Evolutionary conservation across 73 alveolate species (phyloP).

Genomic region (Strombidium stylifer): DNA sequence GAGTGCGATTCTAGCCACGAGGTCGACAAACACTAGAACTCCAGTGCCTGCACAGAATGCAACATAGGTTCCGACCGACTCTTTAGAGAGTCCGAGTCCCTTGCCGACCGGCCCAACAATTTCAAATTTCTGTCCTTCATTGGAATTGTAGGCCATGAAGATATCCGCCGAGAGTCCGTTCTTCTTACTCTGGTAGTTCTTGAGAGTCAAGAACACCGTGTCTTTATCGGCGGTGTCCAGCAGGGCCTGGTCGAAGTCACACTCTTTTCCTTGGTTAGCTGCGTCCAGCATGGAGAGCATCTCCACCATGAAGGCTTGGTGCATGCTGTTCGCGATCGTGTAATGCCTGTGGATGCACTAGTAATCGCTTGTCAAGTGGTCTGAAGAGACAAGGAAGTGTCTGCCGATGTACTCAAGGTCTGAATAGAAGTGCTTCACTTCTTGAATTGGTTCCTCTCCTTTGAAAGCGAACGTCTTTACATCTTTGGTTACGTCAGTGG

Average conservation of each 20-base stretch:
- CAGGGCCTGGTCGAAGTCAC: no score
- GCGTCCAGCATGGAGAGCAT: background rate
- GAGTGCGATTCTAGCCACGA: slow-evolving; percentile 49
- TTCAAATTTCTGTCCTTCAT: no score
- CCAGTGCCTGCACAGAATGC: slow-evolving; percentile 65
- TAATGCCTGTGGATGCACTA: slow-evolving; percentile 19
- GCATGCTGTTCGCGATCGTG: slow-evolving; percentile 42
- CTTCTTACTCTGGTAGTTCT: no score
- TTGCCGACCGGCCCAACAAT: slow-evolving; percentile 57
- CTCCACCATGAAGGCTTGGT: background rate
- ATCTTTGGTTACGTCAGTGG: background rate
- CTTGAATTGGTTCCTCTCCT: background rate
- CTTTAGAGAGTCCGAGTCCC: slow-evolving; percentile 48
- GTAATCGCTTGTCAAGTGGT: no score
- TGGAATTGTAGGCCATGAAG: no score
- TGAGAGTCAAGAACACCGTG: no score
- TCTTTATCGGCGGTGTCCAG: no score
- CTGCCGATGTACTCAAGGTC: slow-evolving; percentile 25
- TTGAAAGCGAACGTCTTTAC: background rate
- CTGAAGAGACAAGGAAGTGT: slow-evolving; percentile 27
- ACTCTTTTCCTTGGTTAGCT: background rate
- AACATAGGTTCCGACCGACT: slow-evolving; percentile 13
- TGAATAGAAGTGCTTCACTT: background rate
- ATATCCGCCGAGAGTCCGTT: no score
- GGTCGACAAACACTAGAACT: slow-evolving; percentile 50